Evolutionary conservation across 352 stramenopile species (phyloP), one percentile per base, ranked within the genome.

Genomic region (Globisporangium abappressorium): DNA sequence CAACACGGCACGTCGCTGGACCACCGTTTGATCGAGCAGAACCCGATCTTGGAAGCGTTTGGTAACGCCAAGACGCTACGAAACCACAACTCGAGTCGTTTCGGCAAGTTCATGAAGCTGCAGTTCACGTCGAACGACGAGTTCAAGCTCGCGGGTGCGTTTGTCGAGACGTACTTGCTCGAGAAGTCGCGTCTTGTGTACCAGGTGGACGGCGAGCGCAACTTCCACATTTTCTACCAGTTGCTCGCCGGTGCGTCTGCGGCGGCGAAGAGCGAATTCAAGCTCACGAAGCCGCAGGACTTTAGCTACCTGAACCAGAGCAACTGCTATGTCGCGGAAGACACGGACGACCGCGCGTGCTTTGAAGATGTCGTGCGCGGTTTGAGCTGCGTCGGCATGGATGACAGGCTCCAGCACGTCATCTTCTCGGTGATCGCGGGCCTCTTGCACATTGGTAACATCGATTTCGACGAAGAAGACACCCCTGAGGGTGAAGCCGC

Each of bases 171-270:
- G 59, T 95, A 97, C 64, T 64, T 97, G 73, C 74, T 97, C 14
- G 87, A 97, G 69, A 95, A 95, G 76, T 94, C 87, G 62, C 86
- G 88, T 53, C 79, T 97, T 9, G 88, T 95, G 62, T 91, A 95
- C 73, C 89, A 97, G 51, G 92, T 96, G 43, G 81, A 93, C 46
- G 87, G 89, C 43, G 93, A 98, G 75, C 90, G 95, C 69, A 98
- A 98, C 74, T 98, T 98, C 73, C 95, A 98, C 77, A 96, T 97
- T 60, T 98, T 98, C 65, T 98, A 98, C 73, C 91, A 98, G 73
- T 65, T 98, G 47, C 74, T 97, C 43, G 71, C 80, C 5, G 91
- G 86, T 26, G 85, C 86, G 4, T 87, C 83, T 20, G 49, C 76
- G 7, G 68, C 72, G 57, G 77, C 83, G 24, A 81, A 81, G 46